A percentile compares a stretch with the other conserved stretches of the same genome.
Conservation (phyloP, 352 stramenopile species). For the Globisporangium okanoganense region DNA sequence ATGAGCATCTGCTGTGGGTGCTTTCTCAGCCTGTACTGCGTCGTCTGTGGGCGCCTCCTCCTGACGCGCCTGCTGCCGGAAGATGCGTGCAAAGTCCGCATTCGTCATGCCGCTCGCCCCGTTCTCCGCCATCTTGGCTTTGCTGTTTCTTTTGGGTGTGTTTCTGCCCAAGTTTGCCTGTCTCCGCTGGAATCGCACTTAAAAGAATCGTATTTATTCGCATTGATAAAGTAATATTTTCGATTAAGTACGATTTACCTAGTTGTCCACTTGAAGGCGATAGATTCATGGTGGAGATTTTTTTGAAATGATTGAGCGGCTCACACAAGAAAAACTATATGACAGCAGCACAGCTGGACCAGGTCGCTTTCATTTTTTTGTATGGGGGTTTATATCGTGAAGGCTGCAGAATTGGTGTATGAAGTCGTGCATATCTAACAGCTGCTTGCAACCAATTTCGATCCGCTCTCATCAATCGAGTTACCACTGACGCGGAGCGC, state of each 20-base stretch:
- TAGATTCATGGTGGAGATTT: not conserved
- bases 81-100: constrained; percentile 80
- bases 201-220: not conserved
- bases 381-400: not conserved
- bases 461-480: not conserved
- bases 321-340: too few relatives aligned
- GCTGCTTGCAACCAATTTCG: not conserved
- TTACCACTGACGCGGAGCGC: constrained; percentile 3
- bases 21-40: not conserved
- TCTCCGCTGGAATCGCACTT: not conserved
- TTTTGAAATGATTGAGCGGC: too few relatives aligned
- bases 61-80: constrained; percentile 35
- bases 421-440: not conserved
- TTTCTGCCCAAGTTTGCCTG: too few relatives aligned
- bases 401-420: not conserved
- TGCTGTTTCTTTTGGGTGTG: not conserved
- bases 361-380: not conserved
- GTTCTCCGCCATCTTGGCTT: not conserved
- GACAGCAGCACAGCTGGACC: not conserved
- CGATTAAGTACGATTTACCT: not conserved
- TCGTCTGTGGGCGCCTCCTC: constrained; percentile 4
- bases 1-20: constrained; percentile 5
- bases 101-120: constrained; percentile 41
- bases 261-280: not conserved
- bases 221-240: not conserved